Evolutionary conservation across 2,329 filamentous ascomycete genomes (phyloP), one percentile per base, ranked within the genome.

Genomic region (Knoxdaviesia proteae): DNA sequence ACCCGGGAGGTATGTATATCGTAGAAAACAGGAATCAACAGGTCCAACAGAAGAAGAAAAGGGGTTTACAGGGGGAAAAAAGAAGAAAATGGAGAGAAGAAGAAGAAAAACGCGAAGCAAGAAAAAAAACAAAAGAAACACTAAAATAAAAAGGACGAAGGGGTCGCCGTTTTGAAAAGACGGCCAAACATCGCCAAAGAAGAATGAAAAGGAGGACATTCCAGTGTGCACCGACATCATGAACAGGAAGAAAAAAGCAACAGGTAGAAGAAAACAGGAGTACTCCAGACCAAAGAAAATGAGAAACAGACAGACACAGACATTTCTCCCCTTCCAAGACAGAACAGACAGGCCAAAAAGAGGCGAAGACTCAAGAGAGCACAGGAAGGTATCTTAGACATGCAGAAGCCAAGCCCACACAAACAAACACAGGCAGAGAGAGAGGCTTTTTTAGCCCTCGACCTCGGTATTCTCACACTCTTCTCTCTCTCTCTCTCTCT

Each of bases 181-280:
- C 42, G 32, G 39, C 41, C 43, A 41, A 45, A 41, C 43, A 37
- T 40, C n/a, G 29, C 38, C 40, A 36, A 33, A 42, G 36, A 38
- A 38, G 36, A 38, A 38, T 7, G n/a, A 20, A 20, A 3, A 3
- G 20, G 20, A 20, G 20, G 20, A 20, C 20, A 20, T 20, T 20
- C 20, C 20, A 20, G 20, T 20, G 20, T 20, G 20, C 20, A 3
- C 20, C 20, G 20, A 20, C 20, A 20, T 20, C 20, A 20, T 20
- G 39, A 33, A 40, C 38, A 32, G 9, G 34, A 33, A 40, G 31
- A 43, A 36, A 45, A 35, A 5, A 39, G 33, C 29, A 32, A 42
- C 20, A 34, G 10, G 34, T 29, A 40, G 41, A 43, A 34, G 36
- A 34, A 38, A 38, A 33, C 5, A 42, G 29, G 32, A 31, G 20